These are phyloP conservation scores for Escallonia herrerae DNA, from an alignment of 129 eudicot species.

Conservation along the genomic window DNA sequence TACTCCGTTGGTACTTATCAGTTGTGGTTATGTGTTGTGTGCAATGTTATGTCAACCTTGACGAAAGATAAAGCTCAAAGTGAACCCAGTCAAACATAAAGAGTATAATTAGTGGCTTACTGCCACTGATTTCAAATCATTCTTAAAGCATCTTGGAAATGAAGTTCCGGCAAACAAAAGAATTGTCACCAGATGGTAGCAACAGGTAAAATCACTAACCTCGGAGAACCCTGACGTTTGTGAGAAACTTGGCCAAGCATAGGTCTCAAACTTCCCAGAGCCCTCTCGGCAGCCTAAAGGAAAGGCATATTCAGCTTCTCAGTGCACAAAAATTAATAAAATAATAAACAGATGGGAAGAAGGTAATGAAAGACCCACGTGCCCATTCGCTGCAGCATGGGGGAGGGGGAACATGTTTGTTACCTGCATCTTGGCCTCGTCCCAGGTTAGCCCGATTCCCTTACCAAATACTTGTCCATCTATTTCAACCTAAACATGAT, in stretches of 20 bases:
- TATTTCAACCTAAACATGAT: slow-evolving; percentile 65
- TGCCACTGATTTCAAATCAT: neutral
- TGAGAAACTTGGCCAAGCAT: slow-evolving; percentile 54
- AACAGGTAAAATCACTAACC: slow-evolving; percentile 34
- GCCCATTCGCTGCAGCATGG: neutral
- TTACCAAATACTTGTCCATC: slow-evolving; percentile 85
- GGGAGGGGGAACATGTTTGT: neutral
- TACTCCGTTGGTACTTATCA: too few species aligned
- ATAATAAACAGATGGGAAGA: neutral
- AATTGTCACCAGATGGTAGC: neutral
- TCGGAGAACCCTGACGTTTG: slow-evolving; percentile 74
- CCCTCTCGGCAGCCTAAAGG: slow-evolving; percentile 76
- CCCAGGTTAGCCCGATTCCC: slow-evolving; percentile 87
- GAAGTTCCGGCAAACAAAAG: neutral
- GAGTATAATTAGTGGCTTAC: too few species aligned
- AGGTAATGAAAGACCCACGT: neutral
- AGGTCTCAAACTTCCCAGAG: slow-evolving; percentile 60
- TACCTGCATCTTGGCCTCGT: slow-evolving; percentile 91
- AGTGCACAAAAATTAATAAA: neutral
- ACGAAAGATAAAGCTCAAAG: too few species aligned
- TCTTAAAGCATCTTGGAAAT: neutral
- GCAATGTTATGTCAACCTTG: too few species aligned
- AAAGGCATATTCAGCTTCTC: slow-evolving; percentile 3
- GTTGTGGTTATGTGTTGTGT: too few species aligned
- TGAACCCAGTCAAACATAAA: too few species aligned